phyloP scores from a whole-genome alignment of 129 eudicot species.

The Flaveria sonorensis region DNA sequence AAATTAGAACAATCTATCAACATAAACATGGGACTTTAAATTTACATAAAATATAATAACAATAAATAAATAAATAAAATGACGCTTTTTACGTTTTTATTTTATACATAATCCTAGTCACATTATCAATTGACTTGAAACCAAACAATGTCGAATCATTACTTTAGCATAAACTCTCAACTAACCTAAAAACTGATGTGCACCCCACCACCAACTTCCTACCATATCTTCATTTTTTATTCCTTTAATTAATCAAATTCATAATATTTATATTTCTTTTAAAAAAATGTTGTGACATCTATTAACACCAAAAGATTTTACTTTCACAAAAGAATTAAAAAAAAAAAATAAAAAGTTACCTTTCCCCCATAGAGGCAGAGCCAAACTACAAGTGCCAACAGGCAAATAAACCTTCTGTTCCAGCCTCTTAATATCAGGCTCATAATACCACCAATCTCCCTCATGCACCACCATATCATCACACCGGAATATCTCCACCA shows the following conservation, averaged over 20 bases:
- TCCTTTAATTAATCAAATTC: neutral
- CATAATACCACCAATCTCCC: slow-evolving; percentile 86
- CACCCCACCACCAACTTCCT: slow-evolving; percentile 22
- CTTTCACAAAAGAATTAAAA: neutral
- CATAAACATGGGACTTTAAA: too few species aligned
- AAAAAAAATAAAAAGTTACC: slow-evolving; percentile 44
- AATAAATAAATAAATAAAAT: too few species aligned
- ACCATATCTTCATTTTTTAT: slow-evolving; percentile 18
- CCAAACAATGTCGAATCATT: slow-evolving; percentile 19
- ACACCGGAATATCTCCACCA: slow-evolving; percentile 83
- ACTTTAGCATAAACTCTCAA: slow-evolving; percentile 25
- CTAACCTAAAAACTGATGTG: slow-evolving; percentile 31
- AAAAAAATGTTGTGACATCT: neutral
- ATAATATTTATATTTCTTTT: neutral
- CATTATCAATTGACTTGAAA: slow-evolving; percentile 26
- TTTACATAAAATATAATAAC: too few species aligned
- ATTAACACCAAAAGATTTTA: neutral
- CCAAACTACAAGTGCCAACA: slow-evolving; percentile 80
- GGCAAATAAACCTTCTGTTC: slow-evolving; percentile 73
- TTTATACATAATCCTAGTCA: slow-evolving; percentile 1
- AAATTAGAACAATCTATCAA: neutral
- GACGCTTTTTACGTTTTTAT: neutral
- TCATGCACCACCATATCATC: slow-evolving; percentile 64
- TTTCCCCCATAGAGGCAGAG: slow-evolving; percentile 84
- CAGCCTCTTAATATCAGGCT: slow-evolving; percentile 52